These are phyloP conservation scores for Bacterosira constricta DNA, from an alignment of 108 stramenopile species.

Conservation along the genomic window DNA sequence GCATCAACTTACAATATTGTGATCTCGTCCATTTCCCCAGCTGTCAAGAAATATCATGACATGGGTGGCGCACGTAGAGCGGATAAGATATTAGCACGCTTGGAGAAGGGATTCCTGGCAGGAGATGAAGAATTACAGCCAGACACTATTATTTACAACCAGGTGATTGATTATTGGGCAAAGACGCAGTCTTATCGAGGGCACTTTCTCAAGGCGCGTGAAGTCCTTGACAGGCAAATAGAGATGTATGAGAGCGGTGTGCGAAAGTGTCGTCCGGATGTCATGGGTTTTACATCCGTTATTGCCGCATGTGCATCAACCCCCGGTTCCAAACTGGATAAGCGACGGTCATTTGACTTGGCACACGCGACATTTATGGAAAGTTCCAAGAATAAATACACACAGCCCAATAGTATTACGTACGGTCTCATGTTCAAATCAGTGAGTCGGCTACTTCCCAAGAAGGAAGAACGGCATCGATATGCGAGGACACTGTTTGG, in stretches of 20 bases:
- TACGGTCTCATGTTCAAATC: constrained; percentile 85
- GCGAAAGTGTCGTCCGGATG: constrained; percentile 67
- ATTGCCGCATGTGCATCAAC: constrained; percentile 60
- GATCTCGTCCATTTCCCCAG: constrained; percentile 49
- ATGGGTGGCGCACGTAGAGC: constrained; percentile 60
- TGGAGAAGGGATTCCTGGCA: constrained; percentile 40
- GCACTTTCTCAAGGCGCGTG: constrained; percentile 60
- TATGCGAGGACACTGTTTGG: constrained; percentile 54
- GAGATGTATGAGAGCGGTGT: constrained; percentile 35
- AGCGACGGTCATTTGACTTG: constrained; percentile 59
- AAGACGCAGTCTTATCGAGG: constrained; percentile 46
- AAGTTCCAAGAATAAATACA: constrained; percentile 39
- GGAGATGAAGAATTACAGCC: constrained; percentile 43
- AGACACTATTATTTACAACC: constrained; percentile 77
- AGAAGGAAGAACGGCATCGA: constrained; percentile 31
- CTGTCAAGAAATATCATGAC: constrained; percentile 22
- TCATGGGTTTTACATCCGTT: constrained; percentile 75
- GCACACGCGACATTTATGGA: constrained; percentile 70
- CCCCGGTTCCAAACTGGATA: constrained; percentile 35
- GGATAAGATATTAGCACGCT: constrained; percentile 56
- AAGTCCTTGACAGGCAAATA: constrained; percentile 77
- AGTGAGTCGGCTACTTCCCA: constrained; percentile 51
- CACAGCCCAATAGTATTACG: constrained; percentile 74
- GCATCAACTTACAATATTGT: constrained; percentile 44
- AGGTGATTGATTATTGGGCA: constrained; percentile 76